A percentile compares a stretch with the other conserved stretches of the same genome.
Evolutionary conservation across 805 yeast genomes (phyloP).

Genomic region (Candida sonorensis): DNA sequence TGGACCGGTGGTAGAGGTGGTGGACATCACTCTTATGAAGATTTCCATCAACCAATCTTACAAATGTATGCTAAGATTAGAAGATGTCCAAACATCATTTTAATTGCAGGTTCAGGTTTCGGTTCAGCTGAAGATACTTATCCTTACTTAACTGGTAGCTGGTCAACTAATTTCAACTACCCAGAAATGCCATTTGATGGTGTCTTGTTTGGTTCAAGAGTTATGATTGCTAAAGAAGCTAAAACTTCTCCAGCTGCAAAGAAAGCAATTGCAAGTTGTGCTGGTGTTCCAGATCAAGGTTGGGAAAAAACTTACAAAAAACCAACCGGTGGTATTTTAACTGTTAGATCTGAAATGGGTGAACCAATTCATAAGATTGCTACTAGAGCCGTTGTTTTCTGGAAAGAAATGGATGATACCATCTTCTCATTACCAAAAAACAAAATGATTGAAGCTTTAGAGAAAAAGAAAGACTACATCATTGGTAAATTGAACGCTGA

Average conservation of each 20-base stretch:
- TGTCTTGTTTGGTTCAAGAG: slow-evolving; percentile 91
- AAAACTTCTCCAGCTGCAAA: slow-evolving; percentile 92
- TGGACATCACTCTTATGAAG: slow-evolving; percentile 99
- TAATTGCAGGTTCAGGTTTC: slow-evolving; percentile 97
- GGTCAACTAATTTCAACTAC: slow-evolving; percentile 83
- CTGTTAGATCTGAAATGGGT: slow-evolving; percentile 98
- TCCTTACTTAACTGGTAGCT: slow-evolving; percentile 94
- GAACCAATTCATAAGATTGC: slow-evolving; percentile 99
- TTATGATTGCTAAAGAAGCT: slow-evolving; percentile 96
- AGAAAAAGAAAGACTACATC: slow-evolving; percentile 79
- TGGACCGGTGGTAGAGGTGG: slow-evolving; percentile 99
- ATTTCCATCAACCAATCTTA: slow-evolving; percentile 95
- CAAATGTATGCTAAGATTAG: slow-evolving; percentile 95
- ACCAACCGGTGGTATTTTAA: slow-evolving; percentile 94
- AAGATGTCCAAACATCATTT: slow-evolving; percentile 79
- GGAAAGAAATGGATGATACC: slow-evolving; percentile 97
- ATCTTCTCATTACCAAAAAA: slow-evolving; percentile 87
- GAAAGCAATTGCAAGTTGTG: slow-evolving; percentile 78
- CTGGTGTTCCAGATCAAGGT: slow-evolving; percentile 81
- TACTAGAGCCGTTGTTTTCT: slow-evolving; percentile 92
- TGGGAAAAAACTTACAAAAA: slow-evolving; percentile 95
- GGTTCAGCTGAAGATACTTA: slow-evolving; percentile 96
- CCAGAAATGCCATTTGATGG: slow-evolving; percentile 99
- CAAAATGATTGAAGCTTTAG: slow-evolving; percentile 74
- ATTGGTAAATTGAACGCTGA: slow-evolving; percentile 84